These are phyloP conservation scores for Carex kokanica DNA, from an alignment of 176 grass and related monocot genomes.

Conservation along the genomic window DNA sequence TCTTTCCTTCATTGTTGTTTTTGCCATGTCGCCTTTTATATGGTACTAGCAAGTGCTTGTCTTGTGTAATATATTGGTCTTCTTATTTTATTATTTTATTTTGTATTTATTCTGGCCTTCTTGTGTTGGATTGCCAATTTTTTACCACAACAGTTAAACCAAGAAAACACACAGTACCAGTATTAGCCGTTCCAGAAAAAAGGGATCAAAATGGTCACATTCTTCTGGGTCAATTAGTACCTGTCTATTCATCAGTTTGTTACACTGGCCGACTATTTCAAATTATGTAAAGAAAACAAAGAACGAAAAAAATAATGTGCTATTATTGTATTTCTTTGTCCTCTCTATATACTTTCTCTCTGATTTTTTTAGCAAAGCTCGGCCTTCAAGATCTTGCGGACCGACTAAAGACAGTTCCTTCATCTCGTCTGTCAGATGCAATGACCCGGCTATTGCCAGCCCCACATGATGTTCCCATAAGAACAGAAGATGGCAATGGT, in stretches of 20 bases:
- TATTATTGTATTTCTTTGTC: neutral
- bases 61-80: neutral
- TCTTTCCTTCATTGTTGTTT: constrained; percentile 6
- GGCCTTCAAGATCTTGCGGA: constrained; percentile 92
- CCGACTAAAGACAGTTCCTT: constrained; percentile 93
- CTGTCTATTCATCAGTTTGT: neutral
- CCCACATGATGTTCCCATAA: constrained; percentile 67
- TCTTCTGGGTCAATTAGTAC: neutral
- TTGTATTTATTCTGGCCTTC: neutral
- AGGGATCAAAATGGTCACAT: neutral
- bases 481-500: constrained; percentile 58
- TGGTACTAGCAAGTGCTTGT: neutral
- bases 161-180: neutral
- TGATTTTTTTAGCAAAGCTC: constrained; percentile 80
- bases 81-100: neutral
- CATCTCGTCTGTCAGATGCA: constrained; percentile 40
- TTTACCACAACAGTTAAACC: neutral
- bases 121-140: neutral
- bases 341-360: neutral
- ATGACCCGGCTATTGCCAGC: constrained; percentile 55
- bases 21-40: no score
- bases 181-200: neutral
- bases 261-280: neutral
- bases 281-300: neutral
- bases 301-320: neutral